Evolutionary conservation across 2,329 filamentous ascomycete genomes (phyloP), one percentile per base, ranked within the genome.

Genomic region (Colletotrichum godetiae): DNA sequence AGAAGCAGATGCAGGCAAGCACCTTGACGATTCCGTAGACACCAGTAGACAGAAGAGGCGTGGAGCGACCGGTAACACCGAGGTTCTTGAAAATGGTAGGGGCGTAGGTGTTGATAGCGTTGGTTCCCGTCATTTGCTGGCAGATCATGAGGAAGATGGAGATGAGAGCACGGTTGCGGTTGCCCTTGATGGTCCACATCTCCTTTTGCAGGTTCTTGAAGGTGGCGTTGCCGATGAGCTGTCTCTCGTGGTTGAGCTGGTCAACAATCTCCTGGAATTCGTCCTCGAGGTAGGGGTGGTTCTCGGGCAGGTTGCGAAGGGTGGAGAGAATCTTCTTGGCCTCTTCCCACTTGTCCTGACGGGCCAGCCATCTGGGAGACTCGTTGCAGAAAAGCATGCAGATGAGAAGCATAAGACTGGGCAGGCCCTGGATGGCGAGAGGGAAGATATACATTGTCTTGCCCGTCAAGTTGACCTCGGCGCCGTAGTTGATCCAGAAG

Each of bases 21-120:
- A 91, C 90, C 79, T 92, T 92, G 68, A 92, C 87, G 67, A 92
- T 87, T 35, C 90, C 90, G 79, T 91, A 92, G 77, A 92, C 87
- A 24, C 90, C 90, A 0, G 90, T 92, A 37, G 89, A 89, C 79
- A 92, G 90, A 49, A 92, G 87, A 55, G 85, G 86, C 58, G 86
- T 85, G 53, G 84, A 80, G 31, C 85, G 89, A 2, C 88, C 87
- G 0, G 79, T 84, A 60, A 83, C 76, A 2, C 82, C 82, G 29
- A 83, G 78, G 49, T 79, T 78, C 68, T 79, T 72, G 78, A 81
- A 82, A 70, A 82, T 82, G 22, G 75, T 77, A 11, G 80, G 80
- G 7, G 80, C 80, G 73, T 81, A 81, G 11, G 79, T 80, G 78
- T 81, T 82, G 77, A 92, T 67, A 56, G 76, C 74, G 57, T 78